A percentile compares a stretch with the other conserved stretches of the same genome.
Conservation (phyloP, 257 asterid genomes). For the Schizonepeta tenuifolia region DNA sequence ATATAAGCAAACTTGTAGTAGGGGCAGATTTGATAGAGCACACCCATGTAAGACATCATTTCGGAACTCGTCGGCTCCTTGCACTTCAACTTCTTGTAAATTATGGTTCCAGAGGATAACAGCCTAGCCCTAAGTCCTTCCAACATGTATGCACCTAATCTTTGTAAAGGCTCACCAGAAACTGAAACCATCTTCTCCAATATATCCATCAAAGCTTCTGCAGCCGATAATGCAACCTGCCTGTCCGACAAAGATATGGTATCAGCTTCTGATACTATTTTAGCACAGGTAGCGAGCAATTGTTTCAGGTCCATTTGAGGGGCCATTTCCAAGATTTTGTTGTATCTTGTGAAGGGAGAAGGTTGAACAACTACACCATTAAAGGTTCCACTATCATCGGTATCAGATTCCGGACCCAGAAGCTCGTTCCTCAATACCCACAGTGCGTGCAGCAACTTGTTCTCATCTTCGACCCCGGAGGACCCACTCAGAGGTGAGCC, state of each 20-base stretch:
- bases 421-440: constrained; percentile 68
- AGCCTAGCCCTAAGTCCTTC: constrained; percentile 91
- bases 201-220: constrained; percentile 67
- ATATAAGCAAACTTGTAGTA: constrained; percentile 88
- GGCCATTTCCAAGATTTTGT: constrained; percentile 71
- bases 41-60: constrained; percentile 80
- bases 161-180: constrained; percentile 86
- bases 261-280: constrained; percentile 66
- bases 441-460: constrained; percentile 63
- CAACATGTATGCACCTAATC: constrained; percentile 86
- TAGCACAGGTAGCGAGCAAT: constrained; percentile 74
- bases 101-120: constrained; percentile 83
- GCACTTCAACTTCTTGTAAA: constrained; percentile 87
- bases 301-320: constrained; percentile 72
- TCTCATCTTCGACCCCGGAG: constrained; percentile 71
- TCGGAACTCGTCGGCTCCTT: constrained; percentile 84
- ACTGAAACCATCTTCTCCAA: constrained; percentile 78
- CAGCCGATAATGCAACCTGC: constrained; percentile 53
- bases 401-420: constrained; percentile 72
- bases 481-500: constrained; percentile 95
- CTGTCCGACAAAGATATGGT: constrained; percentile 39
- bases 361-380: constrained; percentile 46
- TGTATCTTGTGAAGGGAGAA: constrained; percentile 53
- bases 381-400: constrained; percentile 72
- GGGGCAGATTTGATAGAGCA: constrained; percentile 76